Base-by-base conservation (phyloP, 2,329 filamentous ascomycete species). In the Nigrograna mackinnonii region DNA sequence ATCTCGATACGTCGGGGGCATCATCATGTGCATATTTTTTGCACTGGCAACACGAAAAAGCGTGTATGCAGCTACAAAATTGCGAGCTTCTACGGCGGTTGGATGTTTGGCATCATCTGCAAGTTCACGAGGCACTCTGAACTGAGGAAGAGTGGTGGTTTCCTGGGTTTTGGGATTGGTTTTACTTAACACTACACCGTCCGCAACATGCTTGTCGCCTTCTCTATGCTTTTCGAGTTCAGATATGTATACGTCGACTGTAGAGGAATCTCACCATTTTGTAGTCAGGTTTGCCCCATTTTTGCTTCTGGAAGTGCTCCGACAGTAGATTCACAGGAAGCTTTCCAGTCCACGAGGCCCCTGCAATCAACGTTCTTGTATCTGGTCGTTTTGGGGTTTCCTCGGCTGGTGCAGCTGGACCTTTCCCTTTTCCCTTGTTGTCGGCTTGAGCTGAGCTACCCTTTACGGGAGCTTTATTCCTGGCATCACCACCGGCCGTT, bases 261-360 rank as follows among this genome's bases (percentile, higher is more conserved):
- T n/a, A n/a, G n/a, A n/a, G n/a, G n/a, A 83, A 74, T n/a, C n/a
- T n/a, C n/a, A n/a, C n/a, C n/a, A 90, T 89, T 51, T 86, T 87
- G 68, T 96, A 99, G 50, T 95, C 91, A 2, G 92, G 92, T 65
- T 86, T 92, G 53, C 90, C 88, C 94, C 94, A 99, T 65, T 89
- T 90, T 68, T 95, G 89, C 69, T 92, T 95, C 72, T 96, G 91
- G 60, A 91, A 96, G 71, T 95, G 89, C 75, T 97, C 94, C 24
- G 88, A 89, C 50, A 97, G 81, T 58, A 97, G 79, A 64, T 95
- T 96, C 51, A 96, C 88, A 1, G 94, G 94, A 22, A 99, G 75
- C 68, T 99, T 99, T 30, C 94, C 94, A 0, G 94, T 99, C 94
- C 94, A 99, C 55, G 91, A 96, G 44, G 90, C 84, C 36, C 94